phyloP scores from a whole-genome alignment of 2,329 filamentous ascomycete genomes.

The Ophiosphaerella korrae region DNA sequence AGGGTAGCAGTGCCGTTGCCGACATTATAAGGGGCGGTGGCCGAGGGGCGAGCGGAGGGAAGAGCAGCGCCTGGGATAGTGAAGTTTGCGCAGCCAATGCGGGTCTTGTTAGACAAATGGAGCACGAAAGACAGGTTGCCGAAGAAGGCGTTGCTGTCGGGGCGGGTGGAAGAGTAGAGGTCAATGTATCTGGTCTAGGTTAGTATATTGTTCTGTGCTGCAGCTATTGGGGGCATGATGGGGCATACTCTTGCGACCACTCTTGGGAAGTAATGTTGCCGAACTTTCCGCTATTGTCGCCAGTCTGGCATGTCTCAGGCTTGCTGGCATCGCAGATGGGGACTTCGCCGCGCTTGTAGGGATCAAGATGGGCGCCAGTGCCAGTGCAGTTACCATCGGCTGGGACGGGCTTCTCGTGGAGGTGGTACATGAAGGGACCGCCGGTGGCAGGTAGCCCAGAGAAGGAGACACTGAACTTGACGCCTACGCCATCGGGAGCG shows the following conservation, averaged over 20 bases:
- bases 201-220: background rate
- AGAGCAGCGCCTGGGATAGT: conserved; percentile 44
- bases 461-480: conserved; percentile 49
- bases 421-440: conserved; percentile 55
- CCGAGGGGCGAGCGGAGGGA: conserved; percentile 18
- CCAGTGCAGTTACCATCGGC: conserved; percentile 51
- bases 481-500: conserved; percentile 45
- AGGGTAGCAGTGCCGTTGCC: conserved; percentile 16
- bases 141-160: conserved; percentile 54
- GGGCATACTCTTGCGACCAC: conserved; percentile 50
- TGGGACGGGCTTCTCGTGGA: conserved; percentile 51
- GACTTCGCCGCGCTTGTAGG: conserved; percentile 48
- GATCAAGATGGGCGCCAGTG: conserved; percentile 51
- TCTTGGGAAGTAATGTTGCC: conserved; percentile 43
- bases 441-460: conserved; percentile 48
- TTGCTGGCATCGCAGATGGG: conserved; percentile 44
- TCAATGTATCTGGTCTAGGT: conserved; percentile 51
- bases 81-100: conserved; percentile 64
- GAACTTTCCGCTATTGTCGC: conserved; percentile 54
- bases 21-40: conserved; percentile 11
- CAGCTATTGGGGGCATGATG: background rate
- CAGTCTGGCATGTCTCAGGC: conserved; percentile 50
- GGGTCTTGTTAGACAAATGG: conserved; percentile 58
- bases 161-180: conserved; percentile 54
- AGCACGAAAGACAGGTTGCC: conserved; percentile 62